These are phyloP conservation scores for Brettanomyces custersianus DNA, from an alignment of 805 yeast species.

Conservation along the genomic window DNA sequence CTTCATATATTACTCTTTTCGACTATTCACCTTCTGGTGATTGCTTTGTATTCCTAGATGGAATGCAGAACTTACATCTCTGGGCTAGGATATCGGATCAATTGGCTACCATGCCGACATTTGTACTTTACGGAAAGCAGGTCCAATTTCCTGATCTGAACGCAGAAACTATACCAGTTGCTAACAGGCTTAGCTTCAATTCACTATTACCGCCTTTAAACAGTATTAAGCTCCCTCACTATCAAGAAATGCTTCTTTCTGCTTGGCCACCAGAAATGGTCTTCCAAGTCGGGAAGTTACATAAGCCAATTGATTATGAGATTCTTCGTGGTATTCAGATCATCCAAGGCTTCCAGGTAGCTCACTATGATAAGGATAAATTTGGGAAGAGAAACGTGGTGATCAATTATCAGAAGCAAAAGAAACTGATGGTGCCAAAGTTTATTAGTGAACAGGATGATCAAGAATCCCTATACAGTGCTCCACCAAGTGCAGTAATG, in stretches of 20 bases:
- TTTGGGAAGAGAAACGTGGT: conserved; percentile 49
- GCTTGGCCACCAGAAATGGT: conserved; percentile 64
- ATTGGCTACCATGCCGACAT: conserved; percentile 28
- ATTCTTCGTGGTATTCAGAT: conserved; percentile 30
- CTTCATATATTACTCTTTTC: conserved; percentile 36
- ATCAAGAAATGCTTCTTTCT: conserved; percentile 65
- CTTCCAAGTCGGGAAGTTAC: conserved; percentile 53
- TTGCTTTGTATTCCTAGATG: conserved; percentile 61
- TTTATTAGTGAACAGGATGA: conserved; percentile 52
- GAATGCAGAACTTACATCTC: conserved; percentile 48
- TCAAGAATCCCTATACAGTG: conserved; percentile 22
- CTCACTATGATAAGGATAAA: conserved; percentile 48
- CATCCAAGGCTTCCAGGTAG: conserved; percentile 28
- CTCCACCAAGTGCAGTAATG: conserved; percentile 5
- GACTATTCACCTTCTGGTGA: conserved; percentile 70
- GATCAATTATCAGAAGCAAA: conserved; percentile 27
- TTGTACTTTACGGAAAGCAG: conserved; percentile 31
- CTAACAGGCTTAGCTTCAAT: conserved; percentile 28
- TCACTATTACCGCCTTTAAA: conserved; percentile 49
- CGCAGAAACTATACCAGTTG: conserved; percentile 24
- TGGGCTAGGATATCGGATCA: conserved; percentile 48
- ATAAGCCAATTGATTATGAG: conserved; percentile 42
- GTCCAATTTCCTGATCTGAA: conserved; percentile 45
- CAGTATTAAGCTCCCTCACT: conserved; percentile 79
- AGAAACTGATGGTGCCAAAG: conserved; percentile 30